Percentiles rank a stretch among this genome's conserved stretches.
phyloP scores from a whole-genome alignment of 2,329 filamentous ascomycete genomes.

The Cadophora luteo-olivacea region DNA sequence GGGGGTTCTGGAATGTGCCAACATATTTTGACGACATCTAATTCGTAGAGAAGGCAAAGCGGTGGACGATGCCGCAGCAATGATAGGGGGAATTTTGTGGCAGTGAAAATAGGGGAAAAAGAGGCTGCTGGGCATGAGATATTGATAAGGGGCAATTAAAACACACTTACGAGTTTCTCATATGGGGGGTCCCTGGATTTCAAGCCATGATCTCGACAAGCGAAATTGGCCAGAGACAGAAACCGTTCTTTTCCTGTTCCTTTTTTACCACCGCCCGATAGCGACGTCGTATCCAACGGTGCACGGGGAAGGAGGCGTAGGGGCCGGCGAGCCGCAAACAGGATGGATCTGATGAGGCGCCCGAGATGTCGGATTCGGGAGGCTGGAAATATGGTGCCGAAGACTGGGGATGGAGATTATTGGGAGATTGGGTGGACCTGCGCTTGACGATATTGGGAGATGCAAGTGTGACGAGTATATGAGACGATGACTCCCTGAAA shows the following conservation, averaged over 20 bases:
- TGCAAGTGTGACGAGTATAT: constrained; percentile 10
- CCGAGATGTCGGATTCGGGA: constrained; percentile 17
- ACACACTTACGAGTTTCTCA: constrained; percentile 23
- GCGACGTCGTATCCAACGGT: constrained; percentile 12
- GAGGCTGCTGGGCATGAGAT: neutral
- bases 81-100: constrained; percentile 17
- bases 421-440: constrained; percentile 12
- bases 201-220: constrained; percentile 18
- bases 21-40: neutral
- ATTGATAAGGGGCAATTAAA: neutral
- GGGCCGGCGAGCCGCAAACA: constrained; percentile 20
- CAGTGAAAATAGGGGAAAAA: neutral
- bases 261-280: neutral
- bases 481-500: neutral
- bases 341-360: constrained; percentile 5
- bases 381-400: constrained; percentile 10
- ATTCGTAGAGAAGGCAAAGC: constrained; percentile 23
- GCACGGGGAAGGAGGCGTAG: constrained; percentile 22
- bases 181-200: constrained; percentile 23
- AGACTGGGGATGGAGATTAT: constrained; percentile 12
- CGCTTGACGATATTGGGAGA: constrained; percentile 1
- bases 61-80: constrained; percentile 17
- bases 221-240: constrained; percentile 28
- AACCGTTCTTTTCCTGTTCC: neutral
- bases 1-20: constrained; percentile 34